phyloP scores from a whole-genome alignment of 2,329 filamentous ascomycete genomes.

The Pyricularia pennisetigena region DNA sequence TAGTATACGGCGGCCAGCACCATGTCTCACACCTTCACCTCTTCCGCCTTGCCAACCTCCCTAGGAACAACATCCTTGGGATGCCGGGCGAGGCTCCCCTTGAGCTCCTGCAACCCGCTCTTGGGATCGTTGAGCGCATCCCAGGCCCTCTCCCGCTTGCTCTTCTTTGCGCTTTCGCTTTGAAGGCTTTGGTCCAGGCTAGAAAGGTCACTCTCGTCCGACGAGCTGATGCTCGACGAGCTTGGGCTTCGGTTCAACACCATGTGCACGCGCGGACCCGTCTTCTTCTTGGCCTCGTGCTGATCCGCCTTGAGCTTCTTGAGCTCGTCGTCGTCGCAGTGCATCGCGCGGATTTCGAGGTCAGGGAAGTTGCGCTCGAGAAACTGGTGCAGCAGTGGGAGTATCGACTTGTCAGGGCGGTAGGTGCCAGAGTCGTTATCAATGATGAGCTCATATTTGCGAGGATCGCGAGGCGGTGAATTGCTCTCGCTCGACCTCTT shows the following conservation, averaged over 20 bases:
- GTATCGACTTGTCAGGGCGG: conserved; percentile 67
- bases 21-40: background rate
- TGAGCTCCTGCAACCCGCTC: background rate
- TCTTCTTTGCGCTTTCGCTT: conserved; percentile 18
- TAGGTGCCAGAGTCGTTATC: conserved; percentile 96
- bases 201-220: conserved; percentile 40
- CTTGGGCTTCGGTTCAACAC: conserved; percentile 47
- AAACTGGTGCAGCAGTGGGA: conserved; percentile 63
- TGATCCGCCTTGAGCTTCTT: conserved; percentile 68
- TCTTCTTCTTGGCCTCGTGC: conserved; percentile 55
- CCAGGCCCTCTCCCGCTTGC: conserved; percentile 40
- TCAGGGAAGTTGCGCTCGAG: conserved; percentile 67
- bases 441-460: conserved; percentile 75
- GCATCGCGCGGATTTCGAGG: conserved; percentile 61
- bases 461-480: conserved; percentile 34
- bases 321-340: conserved; percentile 71
- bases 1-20: background rate
- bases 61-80: background rate
- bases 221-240: conserved; percentile 38
- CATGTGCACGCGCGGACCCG: conserved; percentile 35
- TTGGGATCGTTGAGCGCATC: conserved; percentile 40
- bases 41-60: background rate
- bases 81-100: background rate
- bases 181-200: conserved; percentile 29
- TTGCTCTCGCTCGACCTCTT: conserved; percentile 27